phyloP scores from a whole-genome alignment of 768 basidiomycete genomes.

The Macrolepiota fuliginosa region DNA sequence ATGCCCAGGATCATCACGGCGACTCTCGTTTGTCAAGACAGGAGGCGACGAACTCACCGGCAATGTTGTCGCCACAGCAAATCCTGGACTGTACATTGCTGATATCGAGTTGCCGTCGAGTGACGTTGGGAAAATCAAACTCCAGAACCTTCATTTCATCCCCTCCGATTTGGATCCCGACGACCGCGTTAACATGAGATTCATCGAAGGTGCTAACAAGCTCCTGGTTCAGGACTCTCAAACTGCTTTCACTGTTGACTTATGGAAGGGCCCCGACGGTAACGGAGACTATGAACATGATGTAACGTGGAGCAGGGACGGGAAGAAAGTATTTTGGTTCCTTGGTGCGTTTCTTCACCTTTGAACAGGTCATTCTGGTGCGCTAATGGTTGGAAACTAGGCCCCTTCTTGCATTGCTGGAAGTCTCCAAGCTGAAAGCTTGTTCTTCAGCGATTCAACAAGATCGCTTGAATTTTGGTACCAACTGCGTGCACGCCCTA shows the following conservation, averaged over 20 bases:
- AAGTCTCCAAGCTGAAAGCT: slow-evolving; percentile 46
- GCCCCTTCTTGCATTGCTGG: slow-evolving; percentile 62
- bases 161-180: slow-evolving; percentile 47
- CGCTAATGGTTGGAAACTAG: slow-evolving; percentile 26
- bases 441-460: slow-evolving; percentile 47
- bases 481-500: slow-evolving; percentile 54
- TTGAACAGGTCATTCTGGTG: neutral
- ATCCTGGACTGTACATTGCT: slow-evolving; percentile 62
- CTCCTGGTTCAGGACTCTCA: slow-evolving; percentile 59
- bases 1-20: slow-evolving; percentile 37
- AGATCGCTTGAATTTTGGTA: slow-evolving; percentile 57
- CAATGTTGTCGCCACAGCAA: slow-evolving; percentile 60
- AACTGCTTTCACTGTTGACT: slow-evolving; percentile 30
- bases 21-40: slow-evolving; percentile 63
- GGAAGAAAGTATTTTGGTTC: slow-evolving; percentile 70
- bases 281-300: slow-evolving; percentile 56
- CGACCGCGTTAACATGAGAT: slow-evolving; percentile 48
- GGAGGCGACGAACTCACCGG: slow-evolving; percentile 61
- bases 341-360: slow-evolving; percentile 46
- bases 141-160: slow-evolving; percentile 50
- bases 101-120: slow-evolving; percentile 48
- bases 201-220: slow-evolving; percentile 50
- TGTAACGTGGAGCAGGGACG: slow-evolving; percentile 60
- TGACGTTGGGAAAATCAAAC: slow-evolving; percentile 26
- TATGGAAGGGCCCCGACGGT: slow-evolving; percentile 43